These are phyloP conservation scores for Aphanomyces euteiches DNA, from an alignment of 352 stramenopile genomes.

Conservation along the genomic window DNA sequence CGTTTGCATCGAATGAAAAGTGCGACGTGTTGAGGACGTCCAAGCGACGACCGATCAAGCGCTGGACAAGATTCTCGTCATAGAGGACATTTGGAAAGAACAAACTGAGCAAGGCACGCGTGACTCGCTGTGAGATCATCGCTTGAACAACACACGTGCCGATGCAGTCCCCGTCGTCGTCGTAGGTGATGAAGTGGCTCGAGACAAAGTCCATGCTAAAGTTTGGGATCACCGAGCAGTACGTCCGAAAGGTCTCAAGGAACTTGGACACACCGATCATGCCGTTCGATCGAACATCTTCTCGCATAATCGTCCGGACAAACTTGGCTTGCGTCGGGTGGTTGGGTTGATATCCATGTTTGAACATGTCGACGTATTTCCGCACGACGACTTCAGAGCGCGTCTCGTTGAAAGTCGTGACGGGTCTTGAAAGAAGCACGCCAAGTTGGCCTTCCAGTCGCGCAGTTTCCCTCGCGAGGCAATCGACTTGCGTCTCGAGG, in stretches of 20 bases:
- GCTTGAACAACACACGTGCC: background rate
- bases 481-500: background rate
- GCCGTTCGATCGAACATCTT: slow-evolving; percentile 18
- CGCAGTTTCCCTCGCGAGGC: background rate
- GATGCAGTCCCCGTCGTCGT: background rate
- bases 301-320: slow-evolving; percentile 18
- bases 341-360: background rate
- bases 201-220: slow-evolving; percentile 21
- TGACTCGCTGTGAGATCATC: slow-evolving; percentile 17
- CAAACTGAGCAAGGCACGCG: background rate
- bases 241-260: slow-evolving; percentile 16
- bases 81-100: slow-evolving; percentile 19
- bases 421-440: background rate
- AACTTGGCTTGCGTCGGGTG: slow-evolving; percentile 16
- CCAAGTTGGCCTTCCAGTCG: slow-evolving; percentile 3
- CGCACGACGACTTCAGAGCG: slow-evolving; percentile 43
- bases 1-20: slow-evolving; percentile 2
- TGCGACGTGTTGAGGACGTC: slow-evolving; percentile 5
- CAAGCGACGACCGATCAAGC: slow-evolving; percentile 17
- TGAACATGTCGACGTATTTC: slow-evolving; percentile 37
- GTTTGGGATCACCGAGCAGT: slow-evolving; percentile 14
- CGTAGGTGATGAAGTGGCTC: background rate
- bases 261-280: background rate
- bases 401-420: slow-evolving; percentile 34
- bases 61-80: slow-evolving; percentile 22